Conservation (phyloP, 768 basidiomycete species). For the Leccinum arenicola region DNA sequence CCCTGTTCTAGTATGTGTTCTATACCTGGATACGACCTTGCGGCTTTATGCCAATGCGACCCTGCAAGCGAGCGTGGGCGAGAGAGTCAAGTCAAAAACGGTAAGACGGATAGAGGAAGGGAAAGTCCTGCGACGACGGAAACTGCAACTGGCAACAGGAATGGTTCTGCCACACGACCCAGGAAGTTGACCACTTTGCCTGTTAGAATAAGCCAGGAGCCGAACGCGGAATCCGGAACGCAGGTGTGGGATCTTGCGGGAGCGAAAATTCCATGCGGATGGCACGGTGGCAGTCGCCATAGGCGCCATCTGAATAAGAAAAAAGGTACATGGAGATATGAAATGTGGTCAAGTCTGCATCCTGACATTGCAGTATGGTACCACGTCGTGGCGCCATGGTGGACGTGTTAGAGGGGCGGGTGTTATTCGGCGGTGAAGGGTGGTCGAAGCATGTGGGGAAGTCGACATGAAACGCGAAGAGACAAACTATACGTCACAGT, state of each 20-base stretch:
- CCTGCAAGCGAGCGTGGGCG: slow-evolving; percentile 3
- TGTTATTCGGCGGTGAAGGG: slow-evolving; percentile 19
- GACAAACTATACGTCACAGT: slow-evolving; percentile 22
- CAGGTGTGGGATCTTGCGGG: slow-evolving; percentile 2
- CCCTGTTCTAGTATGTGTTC: neutral
- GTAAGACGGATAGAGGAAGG: slow-evolving; percentile 9
- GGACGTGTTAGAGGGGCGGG: slow-evolving; percentile 6
- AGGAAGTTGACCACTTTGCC: slow-evolving; percentile 3
- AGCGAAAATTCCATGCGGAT: slow-evolving; percentile 1
- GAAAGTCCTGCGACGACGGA: slow-evolving; percentile 15
- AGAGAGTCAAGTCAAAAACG: slow-evolving; percentile 10
- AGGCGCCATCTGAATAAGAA: neutral
- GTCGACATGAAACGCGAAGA: slow-evolving; percentile 23
- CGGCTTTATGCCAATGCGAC: slow-evolving; percentile 10
- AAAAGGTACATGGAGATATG: slow-evolving; percentile 1
- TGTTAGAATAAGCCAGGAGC: slow-evolving; percentile 3
- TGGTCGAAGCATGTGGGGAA: slow-evolving; percentile 21
- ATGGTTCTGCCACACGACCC: slow-evolving; percentile 16
- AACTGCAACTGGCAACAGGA: slow-evolving; percentile 5
- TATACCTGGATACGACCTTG: slow-evolving; percentile 16
- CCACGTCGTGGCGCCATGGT: slow-evolving; percentile 1
- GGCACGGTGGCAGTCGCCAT: neutral
- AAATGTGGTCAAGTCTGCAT: slow-evolving; percentile 10
- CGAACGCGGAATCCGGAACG: neutral
- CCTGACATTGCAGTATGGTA: neutral